Base-by-base conservation (phyloP, 768 basidiomycete species). In the Boletus insuetus region DNA sequence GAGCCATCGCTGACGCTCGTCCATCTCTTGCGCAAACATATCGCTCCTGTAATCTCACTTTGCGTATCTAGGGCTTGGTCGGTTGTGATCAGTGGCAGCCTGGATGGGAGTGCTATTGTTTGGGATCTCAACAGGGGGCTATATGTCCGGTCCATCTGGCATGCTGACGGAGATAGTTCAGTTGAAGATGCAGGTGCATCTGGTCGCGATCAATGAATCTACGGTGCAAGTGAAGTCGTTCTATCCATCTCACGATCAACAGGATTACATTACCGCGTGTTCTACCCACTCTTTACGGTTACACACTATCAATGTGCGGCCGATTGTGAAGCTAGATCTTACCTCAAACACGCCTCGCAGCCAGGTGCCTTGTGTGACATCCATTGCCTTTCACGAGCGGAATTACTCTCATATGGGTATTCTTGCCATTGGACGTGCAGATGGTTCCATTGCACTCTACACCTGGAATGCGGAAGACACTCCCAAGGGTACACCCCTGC, bases 231-330 rank as follows among this genome's bases (percentile, higher is more conserved):
- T 2, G 32, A 16, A 14, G 10, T 16, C 24, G n/a, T 4, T 31
- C 12, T 0, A 24, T 12, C 29, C 8, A 40, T 48, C 54, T 62
- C 20, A 66, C 26, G 22, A 32, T 32, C 46, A 9, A 40, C 58
- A 95, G 93, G 94, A 94, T 12, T 87, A 91, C 68, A 86, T 96
- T 50, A 93, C 91, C 0, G 85, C 92, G 0, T 93, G 91, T 59
- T 94, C 94, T 3, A 70, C 77, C 24, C 71, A 78, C 3, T 82
- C 82, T 51, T 70, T 97, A 14, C 87, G 83, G 67, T 71, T 95
- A 16, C 91, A 94, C 70, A 96, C 92, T 0, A 80, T 96, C 73
- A 96, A 96, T 64, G 94, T 82, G 0, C 81, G 88, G 17, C 84
- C 81, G 0, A 91, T 97, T 58, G 85, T 85, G 0, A 79, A 77